Evolutionary conservation across 352 stramenopile species (phyloP), one percentile per base, ranked within the genome.

Genomic region (Pythium oligandrum): DNA sequence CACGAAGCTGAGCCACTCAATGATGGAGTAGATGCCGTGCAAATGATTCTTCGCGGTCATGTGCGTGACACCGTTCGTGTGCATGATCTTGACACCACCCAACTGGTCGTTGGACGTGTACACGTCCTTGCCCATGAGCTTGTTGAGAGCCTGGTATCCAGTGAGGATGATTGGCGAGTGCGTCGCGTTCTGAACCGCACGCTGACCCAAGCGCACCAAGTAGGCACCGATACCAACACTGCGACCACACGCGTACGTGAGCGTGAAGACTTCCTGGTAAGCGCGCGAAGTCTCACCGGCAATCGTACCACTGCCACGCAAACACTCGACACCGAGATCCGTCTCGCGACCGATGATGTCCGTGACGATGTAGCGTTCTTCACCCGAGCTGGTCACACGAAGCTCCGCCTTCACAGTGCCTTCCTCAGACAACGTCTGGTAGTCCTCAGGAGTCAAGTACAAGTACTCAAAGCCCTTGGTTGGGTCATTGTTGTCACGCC

Each of bases 41-140:
- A 99, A 68, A 74, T 99, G 97, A 78, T 99, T 98, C 57, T 97
- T 90, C 33, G 96, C 86, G 50, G 95, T 86, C 59, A 98, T 53
- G 81, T 99, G 98, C 10, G 97, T 98, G 40, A 99, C 95, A 62
- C 98, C 98, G 78, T 99, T 99, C 44, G 90, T 96, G 71, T 98
- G 97, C 98, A 99, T 99, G 66, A 99, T 98, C 63, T 96, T 97
- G 53, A 98, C 88, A 17, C 97, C 98, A 68, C 97, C 97, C n/a
- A 99, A 81, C 73, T 99, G 98, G 64, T 99, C 96, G 75, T 99
- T 99, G 3, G 96, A 99, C 37, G 96, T 98, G 82, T 99, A 99
- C 45, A 99, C 96, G 63, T 98, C 89, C 68, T 96, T 93, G 63
- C 97, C 97, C 97, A 99, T 99, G 45, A 99, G 83, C 78, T 99